Evolutionary conservation across 306 rosid genomes (phyloP).

Genomic region (Trichosanthes cucumerina): DNA sequence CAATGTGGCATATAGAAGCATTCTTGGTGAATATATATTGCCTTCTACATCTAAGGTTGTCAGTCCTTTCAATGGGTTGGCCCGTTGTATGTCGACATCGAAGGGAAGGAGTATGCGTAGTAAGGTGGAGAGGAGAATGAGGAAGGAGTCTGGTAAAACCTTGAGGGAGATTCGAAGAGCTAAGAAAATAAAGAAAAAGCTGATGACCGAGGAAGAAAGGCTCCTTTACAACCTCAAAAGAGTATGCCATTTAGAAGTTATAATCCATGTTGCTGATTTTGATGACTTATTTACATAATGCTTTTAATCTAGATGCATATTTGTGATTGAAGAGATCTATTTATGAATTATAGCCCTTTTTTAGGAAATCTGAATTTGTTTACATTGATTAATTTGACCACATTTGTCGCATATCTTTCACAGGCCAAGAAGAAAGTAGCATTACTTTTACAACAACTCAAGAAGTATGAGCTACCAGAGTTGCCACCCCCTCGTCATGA

Average conservation of each 20-base stretch:
- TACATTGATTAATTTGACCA: not conserved
- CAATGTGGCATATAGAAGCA: slow-evolving; percentile 23
- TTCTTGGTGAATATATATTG: slow-evolving; percentile 17
- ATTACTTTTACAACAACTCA: slow-evolving; percentile 76
- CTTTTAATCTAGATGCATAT: not conserved
- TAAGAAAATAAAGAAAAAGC: slow-evolving; percentile 69
- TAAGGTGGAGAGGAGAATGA: slow-evolving; percentile 85
- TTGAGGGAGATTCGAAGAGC: slow-evolving; percentile 80
- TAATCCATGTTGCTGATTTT: not conserved
- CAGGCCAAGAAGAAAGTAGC: slow-evolving; percentile 99
- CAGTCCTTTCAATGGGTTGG: slow-evolving; percentile 36
- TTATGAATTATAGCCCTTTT: not conserved
- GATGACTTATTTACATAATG: not conserved
- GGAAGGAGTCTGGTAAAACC: slow-evolving; percentile 87
- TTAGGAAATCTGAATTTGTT: not conserved
- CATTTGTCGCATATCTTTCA: slow-evolving; percentile 14
- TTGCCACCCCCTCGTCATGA: slow-evolving; percentile 84
- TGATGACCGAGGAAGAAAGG: slow-evolving; percentile 93
- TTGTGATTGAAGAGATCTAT: not conserved
- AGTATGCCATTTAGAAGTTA: slow-evolving; percentile 28
- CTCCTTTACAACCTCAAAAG: slow-evolving; percentile 84
- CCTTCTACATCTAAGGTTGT: slow-evolving; percentile 21
- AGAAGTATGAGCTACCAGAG: slow-evolving; percentile 92
- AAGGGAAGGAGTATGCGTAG: slow-evolving; percentile 89
- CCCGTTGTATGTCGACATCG: slow-evolving; percentile 64